Base-by-base conservation (phyloP, 2,329 filamentous ascomycete genomes). In the Venturia oleaginea region DNA sequence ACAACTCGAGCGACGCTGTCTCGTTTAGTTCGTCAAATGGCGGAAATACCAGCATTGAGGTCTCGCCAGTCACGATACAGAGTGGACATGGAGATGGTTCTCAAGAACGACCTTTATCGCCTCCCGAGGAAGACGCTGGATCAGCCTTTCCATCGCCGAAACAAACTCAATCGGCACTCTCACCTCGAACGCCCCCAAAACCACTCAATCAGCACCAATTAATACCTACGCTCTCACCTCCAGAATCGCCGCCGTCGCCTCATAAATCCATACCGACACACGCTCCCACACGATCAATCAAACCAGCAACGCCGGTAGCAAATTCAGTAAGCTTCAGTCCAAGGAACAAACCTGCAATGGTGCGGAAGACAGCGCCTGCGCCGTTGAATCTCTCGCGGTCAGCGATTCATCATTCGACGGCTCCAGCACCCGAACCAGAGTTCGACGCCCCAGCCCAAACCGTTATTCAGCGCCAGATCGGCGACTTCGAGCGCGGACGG, bases 331-430 rank as follows among this genome's bases (percentile, higher is more conserved):
- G 71, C 17, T 76, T 77, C 67, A 65, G 64, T 38, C 64, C 64
- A 34, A 60, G 59, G n/a, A 62, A 38, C 15, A 48, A 54, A 24
- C n/a, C 40, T 6, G 17, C 32, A 15, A 48, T 51, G 59, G 84
- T 84, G 61, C 84, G 92, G 66, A 97, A 96, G 74, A 85, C 88
- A 6, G 92, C 92, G 2, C 93, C 93, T 59, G 90, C 91, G 15
- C 92, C 93, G 1, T 76, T 97, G 63, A 87, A 92, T 71, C 80
- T 97, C 30, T 34, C 59, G 15, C 64, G 63, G 22, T 38, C 64
- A 32, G 51, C 42, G 1, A 61, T 34, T 42, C 27, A 42, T 15
- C 24, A 24, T 15, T 19, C 59, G n/a, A 8, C 87, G n/a, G 86
- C 87, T 15, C 87, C 87, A 0, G 90, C 91, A 66, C 92, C 90